Percentiles rank a stretch among this genome's conserved stretches.
These are phyloP conservation scores for Vicia faba DNA, from an alignment of 306 rosid genomes.

Conservation along the genomic window DNA sequence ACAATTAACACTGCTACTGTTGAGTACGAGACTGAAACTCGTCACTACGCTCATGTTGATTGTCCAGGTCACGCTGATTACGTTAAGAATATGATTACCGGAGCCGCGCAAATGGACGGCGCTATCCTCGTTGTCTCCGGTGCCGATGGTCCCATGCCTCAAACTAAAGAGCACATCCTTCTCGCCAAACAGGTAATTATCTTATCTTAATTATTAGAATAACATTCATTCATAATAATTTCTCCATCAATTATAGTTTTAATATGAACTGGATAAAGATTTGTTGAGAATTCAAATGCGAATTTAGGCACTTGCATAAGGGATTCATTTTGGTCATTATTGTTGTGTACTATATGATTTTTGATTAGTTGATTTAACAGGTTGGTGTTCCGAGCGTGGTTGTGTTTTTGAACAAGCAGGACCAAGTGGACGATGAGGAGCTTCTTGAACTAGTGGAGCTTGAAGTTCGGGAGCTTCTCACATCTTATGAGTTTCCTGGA, in stretches of 20 bases:
- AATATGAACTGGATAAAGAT: too few species aligned
- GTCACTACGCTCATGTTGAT: slow-evolving; percentile 86
- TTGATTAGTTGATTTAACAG: slow-evolving; percentile 32
- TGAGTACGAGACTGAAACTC: slow-evolving; percentile 79
- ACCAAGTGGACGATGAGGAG: slow-evolving; percentile 88
- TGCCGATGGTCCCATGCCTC: slow-evolving; percentile 87
- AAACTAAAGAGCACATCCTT: slow-evolving; percentile 80
- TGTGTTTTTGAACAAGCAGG: slow-evolving; percentile 77
- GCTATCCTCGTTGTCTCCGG: slow-evolving; percentile 76
- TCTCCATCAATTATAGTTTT: background rate
- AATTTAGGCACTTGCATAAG: background rate
- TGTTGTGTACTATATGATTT: background rate
- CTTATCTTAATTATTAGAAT: background rate
- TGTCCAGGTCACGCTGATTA: slow-evolving; percentile 88
- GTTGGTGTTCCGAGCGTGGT: slow-evolving; percentile 89
- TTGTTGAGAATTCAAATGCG: background rate
- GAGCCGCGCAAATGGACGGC: slow-evolving; percentile 89
- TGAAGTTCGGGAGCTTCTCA: slow-evolving; percentile 78
- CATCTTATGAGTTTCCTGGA: slow-evolving; percentile 81
- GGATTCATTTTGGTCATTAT: background rate
- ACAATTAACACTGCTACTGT: slow-evolving; percentile 89
- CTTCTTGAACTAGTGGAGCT: slow-evolving; percentile 76
- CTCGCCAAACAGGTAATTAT: slow-evolving; percentile 63
- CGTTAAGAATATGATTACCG: slow-evolving; percentile 84
- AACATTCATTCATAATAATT: background rate